A percentile compares a stretch with the other conserved stretches of the same genome.
phyloP scores from a whole-genome alignment of 176 grass and related monocot genomes.

The Dendrocalamus sinicus region DNA sequence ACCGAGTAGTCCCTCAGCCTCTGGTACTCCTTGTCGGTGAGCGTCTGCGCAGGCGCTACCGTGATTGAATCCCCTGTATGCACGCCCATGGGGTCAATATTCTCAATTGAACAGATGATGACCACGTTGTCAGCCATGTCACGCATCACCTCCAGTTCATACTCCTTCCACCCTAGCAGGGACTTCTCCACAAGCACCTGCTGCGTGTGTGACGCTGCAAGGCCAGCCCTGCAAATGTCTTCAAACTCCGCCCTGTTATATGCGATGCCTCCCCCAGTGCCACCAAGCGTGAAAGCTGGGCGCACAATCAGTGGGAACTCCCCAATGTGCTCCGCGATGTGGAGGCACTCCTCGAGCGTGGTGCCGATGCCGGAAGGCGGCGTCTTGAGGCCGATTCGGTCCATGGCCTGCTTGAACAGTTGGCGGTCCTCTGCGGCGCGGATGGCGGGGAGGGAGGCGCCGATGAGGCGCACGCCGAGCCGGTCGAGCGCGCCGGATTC shows the following conservation, averaged over 20 bases:
- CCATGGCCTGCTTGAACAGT: slow-evolving; percentile 96
- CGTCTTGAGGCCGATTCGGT: slow-evolving; percentile 88
- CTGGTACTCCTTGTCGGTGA: slow-evolving; percentile 98
- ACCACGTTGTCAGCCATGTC: slow-evolving; percentile 97
- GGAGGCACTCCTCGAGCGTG: slow-evolving; percentile 80
- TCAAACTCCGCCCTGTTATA: slow-evolving; percentile 91
- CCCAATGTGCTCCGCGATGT: slow-evolving; percentile 71
- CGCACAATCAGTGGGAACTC: slow-evolving; percentile 89
- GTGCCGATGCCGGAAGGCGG: slow-evolving; percentile 90
- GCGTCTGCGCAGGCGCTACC: slow-evolving; percentile 84
- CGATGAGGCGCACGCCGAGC: slow-evolving; percentile 74
- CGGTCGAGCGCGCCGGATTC: slow-evolving; percentile 78
- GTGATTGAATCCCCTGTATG: slow-evolving; percentile 99
- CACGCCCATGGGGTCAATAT: slow-evolving; percentile 96
- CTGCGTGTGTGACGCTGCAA: slow-evolving; percentile 69
- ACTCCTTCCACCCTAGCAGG: slow-evolving; percentile 97
- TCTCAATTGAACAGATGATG: slow-evolving; percentile 99
- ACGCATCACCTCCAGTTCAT: slow-evolving; percentile 97
- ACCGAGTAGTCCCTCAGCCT: slow-evolving; percentile 78
- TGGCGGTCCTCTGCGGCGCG: slow-evolving; percentile 82
- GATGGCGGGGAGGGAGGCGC: slow-evolving; percentile 86
- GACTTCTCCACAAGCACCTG: slow-evolving; percentile 98
- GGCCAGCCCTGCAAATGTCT: slow-evolving; percentile 77
- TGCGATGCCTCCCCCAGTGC: slow-evolving; percentile 90
- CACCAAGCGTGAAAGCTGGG: slow-evolving; percentile 91